Percentiles rank a stretch among this genome's conserved stretches.
Conservation (phyloP, 2,329 filamentous ascomycete species). For the Paecilomyces formosus region DNA sequence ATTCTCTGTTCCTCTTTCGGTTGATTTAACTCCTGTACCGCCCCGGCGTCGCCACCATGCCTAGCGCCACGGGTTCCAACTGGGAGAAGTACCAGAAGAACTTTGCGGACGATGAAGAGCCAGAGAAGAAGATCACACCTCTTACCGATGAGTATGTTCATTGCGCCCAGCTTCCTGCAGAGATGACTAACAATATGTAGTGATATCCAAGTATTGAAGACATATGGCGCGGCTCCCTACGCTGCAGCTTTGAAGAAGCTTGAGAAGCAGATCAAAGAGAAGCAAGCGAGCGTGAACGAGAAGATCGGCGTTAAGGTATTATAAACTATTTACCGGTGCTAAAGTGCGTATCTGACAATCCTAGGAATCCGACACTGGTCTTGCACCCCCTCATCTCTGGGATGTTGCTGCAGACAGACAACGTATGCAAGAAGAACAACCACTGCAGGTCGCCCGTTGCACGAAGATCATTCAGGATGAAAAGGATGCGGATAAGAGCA, state of each 20-base stretch:
- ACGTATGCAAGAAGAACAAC: constrained; percentile 97
- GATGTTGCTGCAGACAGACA: constrained; percentile 96
- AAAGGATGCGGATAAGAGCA: constrained; percentile 94
- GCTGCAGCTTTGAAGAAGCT: constrained; percentile 91
- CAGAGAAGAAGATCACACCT: constrained; percentile 99
- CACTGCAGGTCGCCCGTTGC: constrained; percentile 92
- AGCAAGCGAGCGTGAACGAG: constrained; percentile 95
- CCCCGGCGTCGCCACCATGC: constrained; percentile 52
- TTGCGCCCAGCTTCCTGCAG: constrained; percentile 4
- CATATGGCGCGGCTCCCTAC: constrained; percentile 94
- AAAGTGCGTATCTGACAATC: constrained; percentile 19
- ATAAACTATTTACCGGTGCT: constrained; percentile 2
- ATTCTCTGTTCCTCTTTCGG: constrained; percentile 2
- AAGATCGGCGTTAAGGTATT: constrained; percentile 67
- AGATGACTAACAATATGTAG: constrained; percentile 45
- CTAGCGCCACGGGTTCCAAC: constrained; percentile 84
- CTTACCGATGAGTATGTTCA: constrained; percentile 81
- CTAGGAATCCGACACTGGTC: constrained; percentile 94
- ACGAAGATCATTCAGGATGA: constrained; percentile 99
- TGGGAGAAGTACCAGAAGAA: constrained; percentile 99
- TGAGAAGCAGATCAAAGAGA: constrained; percentile 99
- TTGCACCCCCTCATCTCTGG: constrained; percentile 97
- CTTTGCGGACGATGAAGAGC: constrained; percentile 91
- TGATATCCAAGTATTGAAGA: constrained; percentile 98
- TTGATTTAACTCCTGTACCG: constrained; percentile 8